Conservation (phyloP, 768 basidiomycete species). For the Tricholoma hemisulphureum region DNA sequence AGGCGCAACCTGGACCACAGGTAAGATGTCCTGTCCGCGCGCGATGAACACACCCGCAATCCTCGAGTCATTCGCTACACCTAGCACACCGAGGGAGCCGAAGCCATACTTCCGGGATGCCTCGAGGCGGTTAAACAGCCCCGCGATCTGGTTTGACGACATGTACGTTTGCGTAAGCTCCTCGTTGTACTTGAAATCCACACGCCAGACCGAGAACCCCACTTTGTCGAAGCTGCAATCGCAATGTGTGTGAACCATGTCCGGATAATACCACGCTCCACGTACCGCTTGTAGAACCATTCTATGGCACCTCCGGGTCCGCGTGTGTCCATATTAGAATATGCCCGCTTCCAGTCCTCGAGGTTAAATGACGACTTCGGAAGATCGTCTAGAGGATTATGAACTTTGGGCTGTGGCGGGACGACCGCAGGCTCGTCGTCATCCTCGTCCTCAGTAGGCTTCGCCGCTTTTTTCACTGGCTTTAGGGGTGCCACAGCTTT, state of each 20-base stretch:
- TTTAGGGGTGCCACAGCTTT: conserved; percentile 43
- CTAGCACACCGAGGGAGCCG: conserved; percentile 89
- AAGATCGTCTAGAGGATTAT: conserved; percentile 92
- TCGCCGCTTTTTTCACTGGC: conserved; percentile 56
- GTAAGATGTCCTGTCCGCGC: conserved; percentile 72
- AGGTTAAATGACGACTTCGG: conserved; percentile 87
- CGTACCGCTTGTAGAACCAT: conserved; percentile 96
- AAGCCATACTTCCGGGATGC: conserved; percentile 96
- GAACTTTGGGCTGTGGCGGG: conserved; percentile 82
- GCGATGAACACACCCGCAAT: conserved; percentile 82
- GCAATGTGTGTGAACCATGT: neutral
- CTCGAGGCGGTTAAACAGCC: conserved; percentile 98
- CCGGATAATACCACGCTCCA: conserved; percentile 3
- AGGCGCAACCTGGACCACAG: conserved; percentile 78
- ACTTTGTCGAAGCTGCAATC: conserved; percentile 72
- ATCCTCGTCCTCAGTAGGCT: conserved; percentile 64
- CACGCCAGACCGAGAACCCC: conserved; percentile 88
- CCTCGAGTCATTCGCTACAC: conserved; percentile 70
- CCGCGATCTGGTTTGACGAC: conserved; percentile 91
- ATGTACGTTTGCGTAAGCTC: conserved; percentile 84
- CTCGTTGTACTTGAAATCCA: conserved; percentile 56
- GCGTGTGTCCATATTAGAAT: conserved; percentile 97
- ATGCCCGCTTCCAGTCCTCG: conserved; percentile 96
- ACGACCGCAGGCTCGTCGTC: conserved; percentile 69
- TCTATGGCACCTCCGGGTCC: conserved; percentile 81